A percentile compares a stretch with the other conserved stretches of the same genome.
phyloP scores from a whole-genome alignment of 164 flowering plant species.

The Tetracentron sinense region DNA sequence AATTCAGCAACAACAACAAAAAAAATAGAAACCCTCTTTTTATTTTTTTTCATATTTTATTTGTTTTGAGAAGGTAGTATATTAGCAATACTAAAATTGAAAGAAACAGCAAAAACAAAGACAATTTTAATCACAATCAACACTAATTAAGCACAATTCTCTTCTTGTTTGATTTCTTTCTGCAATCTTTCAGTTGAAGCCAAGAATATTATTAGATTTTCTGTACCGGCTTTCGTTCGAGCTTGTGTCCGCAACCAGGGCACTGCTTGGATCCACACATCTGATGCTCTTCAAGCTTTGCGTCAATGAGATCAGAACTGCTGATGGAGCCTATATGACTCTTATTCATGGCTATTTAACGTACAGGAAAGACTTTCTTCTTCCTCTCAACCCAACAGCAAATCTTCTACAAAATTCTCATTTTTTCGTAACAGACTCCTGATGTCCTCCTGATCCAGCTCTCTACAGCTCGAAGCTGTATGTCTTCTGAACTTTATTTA shows the following conservation, averaged over 20 bases:
- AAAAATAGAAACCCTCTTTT: neutral
- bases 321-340: conserved; percentile 45
- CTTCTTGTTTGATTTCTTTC: conserved; percentile 15
- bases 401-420: conserved; percentile 2
- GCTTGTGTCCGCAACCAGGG: conserved; percentile 92
- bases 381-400: conserved; percentile 4
- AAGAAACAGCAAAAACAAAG: conserved; percentile 3
- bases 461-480: neutral
- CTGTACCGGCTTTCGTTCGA: conserved; percentile 78
- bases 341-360: conserved; percentile 32
- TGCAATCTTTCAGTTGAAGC: conserved; percentile 27
- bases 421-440: neutral
- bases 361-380: neutral
- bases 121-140: too few species aligned
- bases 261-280: conserved; percentile 87
- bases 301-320: conserved; percentile 86
- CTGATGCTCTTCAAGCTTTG: conserved; percentile 92
- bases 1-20: neutral
- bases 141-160: conserved; percentile 3
- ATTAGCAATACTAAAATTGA: neutral
- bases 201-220: conserved; percentile 22
- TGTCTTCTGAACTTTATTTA: neutral
- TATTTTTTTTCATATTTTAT: neutral
- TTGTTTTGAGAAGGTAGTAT: neutral
- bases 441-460: conserved; percentile 6